These are phyloP conservation scores for Xylariaceae sp. DNA, from an alignment of 2,329 filamentous ascomycete genomes.

Conservation along the genomic window DNA sequence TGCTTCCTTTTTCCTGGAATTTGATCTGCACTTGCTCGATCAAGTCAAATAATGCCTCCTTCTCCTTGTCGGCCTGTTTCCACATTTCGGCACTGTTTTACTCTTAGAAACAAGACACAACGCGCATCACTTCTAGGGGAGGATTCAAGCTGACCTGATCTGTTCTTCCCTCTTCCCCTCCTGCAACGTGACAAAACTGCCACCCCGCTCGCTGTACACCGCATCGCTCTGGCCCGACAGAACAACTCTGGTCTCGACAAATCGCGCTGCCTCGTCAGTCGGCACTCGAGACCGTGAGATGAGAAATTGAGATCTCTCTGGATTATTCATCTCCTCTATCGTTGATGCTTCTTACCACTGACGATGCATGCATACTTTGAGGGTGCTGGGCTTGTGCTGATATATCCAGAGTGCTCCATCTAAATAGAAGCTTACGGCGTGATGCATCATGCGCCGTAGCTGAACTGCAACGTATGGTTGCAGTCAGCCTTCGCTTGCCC, in stretches of 20 bases:
- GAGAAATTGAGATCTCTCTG: constrained; percentile 7
- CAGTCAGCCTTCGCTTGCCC: too few species aligned
- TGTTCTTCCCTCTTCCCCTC: constrained; percentile 7
- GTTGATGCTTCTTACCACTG: too few species aligned
- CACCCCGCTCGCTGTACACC: constrained; percentile 8
- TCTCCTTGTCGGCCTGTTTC: constrained; percentile 9
- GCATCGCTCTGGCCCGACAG: background rate
- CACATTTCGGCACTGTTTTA: constrained; percentile 8
- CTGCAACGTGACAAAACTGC: constrained; percentile 5
- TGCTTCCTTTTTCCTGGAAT: background rate
- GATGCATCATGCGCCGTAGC: too few species aligned
- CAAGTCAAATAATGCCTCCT: constrained; percentile 4
- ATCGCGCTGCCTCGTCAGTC: constrained; percentile 4
- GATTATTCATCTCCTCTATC: background rate
- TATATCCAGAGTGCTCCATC: too few species aligned
- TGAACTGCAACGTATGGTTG: too few species aligned
- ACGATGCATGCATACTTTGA: too few species aligned
- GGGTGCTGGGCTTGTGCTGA: too few species aligned
- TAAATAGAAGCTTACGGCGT: too few species aligned
- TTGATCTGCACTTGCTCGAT: constrained; percentile 10
- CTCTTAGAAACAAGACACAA: background rate
- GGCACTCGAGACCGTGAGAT: constrained; percentile 3
- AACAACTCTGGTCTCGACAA: constrained; percentile 5
- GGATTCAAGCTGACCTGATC: background rate
- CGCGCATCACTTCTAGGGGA: background rate